Conservation (phyloP, 257 asterid species). For the Solanum commersonii region DNA sequence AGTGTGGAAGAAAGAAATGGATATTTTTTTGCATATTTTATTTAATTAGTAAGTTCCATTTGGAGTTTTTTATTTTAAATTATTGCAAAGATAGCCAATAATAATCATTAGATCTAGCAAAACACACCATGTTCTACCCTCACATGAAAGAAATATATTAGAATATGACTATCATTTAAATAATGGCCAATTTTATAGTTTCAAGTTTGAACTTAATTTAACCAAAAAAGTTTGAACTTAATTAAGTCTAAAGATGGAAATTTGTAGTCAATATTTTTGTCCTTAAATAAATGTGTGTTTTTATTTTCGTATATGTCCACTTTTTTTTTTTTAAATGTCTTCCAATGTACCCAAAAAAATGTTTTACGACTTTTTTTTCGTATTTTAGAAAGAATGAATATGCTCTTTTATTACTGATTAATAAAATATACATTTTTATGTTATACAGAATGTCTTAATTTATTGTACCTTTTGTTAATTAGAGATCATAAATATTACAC, state of each 20-base stretch:
- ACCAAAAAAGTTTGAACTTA: not conserved
- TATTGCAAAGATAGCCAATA: constrained; percentile 8
- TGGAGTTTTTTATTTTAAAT: not conserved
- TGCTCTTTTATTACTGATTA: too few relatives aligned
- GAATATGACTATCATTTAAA: not conserved
- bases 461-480: too few relatives aligned
- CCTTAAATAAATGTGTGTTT: not conserved
- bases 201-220: not conserved
- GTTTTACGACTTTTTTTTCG: too few relatives aligned
- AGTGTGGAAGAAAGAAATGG: not conserved
- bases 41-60: not conserved
- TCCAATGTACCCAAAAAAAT: not conserved
- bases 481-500: not conserved
- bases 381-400: too few relatives aligned
- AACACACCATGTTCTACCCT: constrained; percentile 25
- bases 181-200: not conserved
- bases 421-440: not conserved
- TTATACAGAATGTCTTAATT: too few relatives aligned
- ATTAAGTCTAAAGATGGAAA: not conserved
- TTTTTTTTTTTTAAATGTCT: not conserved
- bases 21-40: not conserved
- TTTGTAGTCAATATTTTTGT: not conserved
- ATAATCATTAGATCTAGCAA: constrained; percentile 1
- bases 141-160: constrained; percentile 10
- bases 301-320: not conserved